phyloP scores from a whole-genome alignment of 495 filamentous ascomycete species.

The Trichoderma parareesei region DNA sequence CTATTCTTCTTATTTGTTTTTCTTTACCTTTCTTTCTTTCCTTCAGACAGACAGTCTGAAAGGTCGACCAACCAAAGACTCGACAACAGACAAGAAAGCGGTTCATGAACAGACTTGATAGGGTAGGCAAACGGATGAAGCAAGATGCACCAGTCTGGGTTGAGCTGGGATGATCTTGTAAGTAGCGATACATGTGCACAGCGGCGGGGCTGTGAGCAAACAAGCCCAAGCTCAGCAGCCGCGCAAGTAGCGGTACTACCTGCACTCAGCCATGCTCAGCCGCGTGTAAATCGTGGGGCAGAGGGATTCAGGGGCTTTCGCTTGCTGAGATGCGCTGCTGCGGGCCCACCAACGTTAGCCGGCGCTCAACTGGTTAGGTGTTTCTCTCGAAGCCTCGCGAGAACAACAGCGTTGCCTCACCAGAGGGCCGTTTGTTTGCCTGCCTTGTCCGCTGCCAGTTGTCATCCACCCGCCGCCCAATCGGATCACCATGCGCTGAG shows the following conservation, averaged over 20 bases:
- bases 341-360: not conserved
- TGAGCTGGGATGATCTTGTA: too few relatives aligned
- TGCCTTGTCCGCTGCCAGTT: not conserved
- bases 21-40: too few relatives aligned
- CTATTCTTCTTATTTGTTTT: too few relatives aligned
- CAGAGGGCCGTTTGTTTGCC: not conserved
- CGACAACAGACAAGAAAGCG: not conserved
- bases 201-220: not conserved
- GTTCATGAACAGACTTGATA: not conserved
- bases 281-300: conserved; percentile 2
- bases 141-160: not conserved
- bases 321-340: not conserved
- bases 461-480: not conserved
- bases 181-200: not conserved
- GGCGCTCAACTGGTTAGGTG: too few relatives aligned
- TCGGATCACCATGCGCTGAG: conserved; percentile 11
- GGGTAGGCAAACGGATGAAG: not conserved
- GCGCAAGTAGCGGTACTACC: not conserved
- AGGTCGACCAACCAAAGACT: too few relatives aligned
- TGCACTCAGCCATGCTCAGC: not conserved
- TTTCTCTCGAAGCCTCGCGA: not conserved
- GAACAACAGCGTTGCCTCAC: not conserved
- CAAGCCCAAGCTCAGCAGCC: not conserved
- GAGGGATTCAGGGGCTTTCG: conserved; percentile 1
- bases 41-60: too few relatives aligned